Evolutionary conservation across 345 rosid genomes (phyloP).

Genomic region (Geranium rotundifolium): DNA sequence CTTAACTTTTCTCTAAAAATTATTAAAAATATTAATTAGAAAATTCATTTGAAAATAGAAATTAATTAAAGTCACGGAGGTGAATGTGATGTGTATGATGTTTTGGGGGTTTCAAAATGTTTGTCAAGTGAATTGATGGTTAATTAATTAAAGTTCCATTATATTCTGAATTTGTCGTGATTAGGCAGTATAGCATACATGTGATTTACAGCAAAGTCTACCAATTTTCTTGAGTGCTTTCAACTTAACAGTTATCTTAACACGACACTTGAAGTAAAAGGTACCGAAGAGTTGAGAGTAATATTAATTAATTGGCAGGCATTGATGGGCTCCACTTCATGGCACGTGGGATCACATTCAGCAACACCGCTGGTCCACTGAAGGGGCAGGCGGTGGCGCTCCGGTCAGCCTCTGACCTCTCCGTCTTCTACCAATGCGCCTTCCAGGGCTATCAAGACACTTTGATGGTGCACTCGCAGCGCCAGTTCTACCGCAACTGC

Average conservation of each 20-base stretch:
- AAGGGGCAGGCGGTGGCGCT: slow-evolving; percentile 62
- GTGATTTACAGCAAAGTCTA: not conserved
- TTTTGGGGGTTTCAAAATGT: no score
- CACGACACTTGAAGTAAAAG: no score
- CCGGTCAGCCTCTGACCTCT: slow-evolving; percentile 37
- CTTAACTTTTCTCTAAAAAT: no score
- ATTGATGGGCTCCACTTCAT: slow-evolving; percentile 41
- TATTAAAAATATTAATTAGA: no score
- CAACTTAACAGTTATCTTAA: not conserved
- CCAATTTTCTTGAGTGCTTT: not conserved
- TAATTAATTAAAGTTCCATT: not conserved
- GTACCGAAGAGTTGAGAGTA: no score
- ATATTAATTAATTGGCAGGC: slow-evolving; percentile 16
- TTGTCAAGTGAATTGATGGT: not conserved
- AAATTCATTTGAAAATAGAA: no score
- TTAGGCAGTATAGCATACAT: not conserved
- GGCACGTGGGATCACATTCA: slow-evolving; percentile 46
- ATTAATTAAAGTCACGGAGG: no score
- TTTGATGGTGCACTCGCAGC: slow-evolving; percentile 44
- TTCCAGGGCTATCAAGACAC: slow-evolving; percentile 47
- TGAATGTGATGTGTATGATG: no score
- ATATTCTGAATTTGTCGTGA: no score
- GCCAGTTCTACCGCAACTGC: slow-evolving; percentile 36
- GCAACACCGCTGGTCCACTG: slow-evolving; percentile 51
- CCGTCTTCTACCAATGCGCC: slow-evolving; percentile 33